A percentile compares a stretch with the other conserved stretches of the same genome.
phyloP scores from a whole-genome alignment of 768 basidiomycete genomes.

The Dacryopinax primogenitus region DNA sequence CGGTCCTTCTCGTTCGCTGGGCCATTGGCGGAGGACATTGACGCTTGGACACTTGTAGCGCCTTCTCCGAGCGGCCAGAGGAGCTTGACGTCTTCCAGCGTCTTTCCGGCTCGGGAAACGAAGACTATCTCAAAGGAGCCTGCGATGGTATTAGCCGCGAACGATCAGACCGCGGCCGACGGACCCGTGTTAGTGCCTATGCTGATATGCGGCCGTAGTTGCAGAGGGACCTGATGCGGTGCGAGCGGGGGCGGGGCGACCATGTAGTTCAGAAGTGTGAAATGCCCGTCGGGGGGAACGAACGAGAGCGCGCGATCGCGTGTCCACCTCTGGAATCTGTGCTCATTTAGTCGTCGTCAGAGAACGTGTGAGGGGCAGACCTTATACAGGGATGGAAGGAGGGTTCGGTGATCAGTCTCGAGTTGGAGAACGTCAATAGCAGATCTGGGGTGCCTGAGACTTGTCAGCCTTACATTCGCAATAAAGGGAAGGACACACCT shows the following conservation, averaged over 20 bases:
- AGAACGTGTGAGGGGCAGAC: constrained; percentile 32
- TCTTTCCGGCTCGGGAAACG: constrained; percentile 41
- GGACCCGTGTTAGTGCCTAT: constrained; percentile 18
- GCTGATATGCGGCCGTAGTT: constrained; percentile 25
- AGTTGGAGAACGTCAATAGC: constrained; percentile 59
- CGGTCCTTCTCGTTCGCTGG: constrained; percentile 30
- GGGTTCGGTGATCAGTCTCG: constrained; percentile 58
- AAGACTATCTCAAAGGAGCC: constrained; percentile 50
- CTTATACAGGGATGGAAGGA: constrained; percentile 89
- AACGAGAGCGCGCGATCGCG: constrained; percentile 72
- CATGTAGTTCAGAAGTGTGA: constrained; percentile 73
- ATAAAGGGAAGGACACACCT: constrained; percentile 32
- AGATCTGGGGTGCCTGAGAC: constrained; percentile 76
- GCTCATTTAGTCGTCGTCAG: constrained; percentile 5
- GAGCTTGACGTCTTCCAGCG: constrained; percentile 58
- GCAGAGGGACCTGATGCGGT: constrained; percentile 29
- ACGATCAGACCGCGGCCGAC: constrained; percentile 27
- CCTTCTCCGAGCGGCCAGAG: constrained; percentile 65
- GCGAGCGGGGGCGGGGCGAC: constrained; percentile 30
- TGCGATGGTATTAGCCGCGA: constrained; percentile 31
- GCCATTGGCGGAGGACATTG: constrained; percentile 3
- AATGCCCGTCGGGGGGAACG: constrained; percentile 84
- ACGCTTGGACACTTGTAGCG: constrained; percentile 37
- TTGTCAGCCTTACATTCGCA: background rate
- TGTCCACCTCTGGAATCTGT: constrained; percentile 65